Conservation (phyloP, 176 grass and related monocot genomes). For the Alloteropsis semialata region DNA sequence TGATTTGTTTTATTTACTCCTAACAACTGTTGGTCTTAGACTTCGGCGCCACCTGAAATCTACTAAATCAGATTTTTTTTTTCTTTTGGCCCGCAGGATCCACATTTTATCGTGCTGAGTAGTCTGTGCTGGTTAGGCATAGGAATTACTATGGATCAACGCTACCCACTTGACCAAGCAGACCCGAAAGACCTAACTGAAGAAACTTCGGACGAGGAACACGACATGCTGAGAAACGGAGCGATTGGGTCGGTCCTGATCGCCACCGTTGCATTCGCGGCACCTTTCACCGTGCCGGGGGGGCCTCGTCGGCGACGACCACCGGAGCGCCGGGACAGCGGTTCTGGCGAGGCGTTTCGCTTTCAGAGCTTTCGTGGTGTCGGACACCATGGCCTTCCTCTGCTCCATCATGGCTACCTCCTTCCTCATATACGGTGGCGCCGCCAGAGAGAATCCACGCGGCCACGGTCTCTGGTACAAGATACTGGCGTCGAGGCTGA, state of each 20-base stretch:
- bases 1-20: too few species aligned
- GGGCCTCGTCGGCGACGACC: background rate
- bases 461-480: background rate
- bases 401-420: slow-evolving; percentile 21
- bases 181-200: background rate
- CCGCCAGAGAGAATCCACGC: background rate
- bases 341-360: background rate
- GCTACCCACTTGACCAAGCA: background rate
- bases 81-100: too few species aligned
- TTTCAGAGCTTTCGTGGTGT: slow-evolving; percentile 34
- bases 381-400: slow-evolving; percentile 44
- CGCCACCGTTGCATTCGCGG: slow-evolving; percentile 38
- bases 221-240: background rate
- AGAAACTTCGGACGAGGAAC: background rate
- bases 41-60: too few species aligned
- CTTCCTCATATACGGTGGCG: background rate
- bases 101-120: too few species aligned
- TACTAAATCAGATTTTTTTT: too few species aligned
- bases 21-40: too few species aligned
- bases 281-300: slow-evolving; percentile 48
- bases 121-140: background rate
- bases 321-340: background rate
- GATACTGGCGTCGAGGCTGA: background rate
- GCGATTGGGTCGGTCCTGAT: slow-evolving; percentile 44
- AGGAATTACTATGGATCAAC: background rate